Percentiles rank a stretch among this genome's conserved stretches.
Conservation (phyloP, 1,139 yeast genomes). For the Saccharomyces hybrid region DNA sequence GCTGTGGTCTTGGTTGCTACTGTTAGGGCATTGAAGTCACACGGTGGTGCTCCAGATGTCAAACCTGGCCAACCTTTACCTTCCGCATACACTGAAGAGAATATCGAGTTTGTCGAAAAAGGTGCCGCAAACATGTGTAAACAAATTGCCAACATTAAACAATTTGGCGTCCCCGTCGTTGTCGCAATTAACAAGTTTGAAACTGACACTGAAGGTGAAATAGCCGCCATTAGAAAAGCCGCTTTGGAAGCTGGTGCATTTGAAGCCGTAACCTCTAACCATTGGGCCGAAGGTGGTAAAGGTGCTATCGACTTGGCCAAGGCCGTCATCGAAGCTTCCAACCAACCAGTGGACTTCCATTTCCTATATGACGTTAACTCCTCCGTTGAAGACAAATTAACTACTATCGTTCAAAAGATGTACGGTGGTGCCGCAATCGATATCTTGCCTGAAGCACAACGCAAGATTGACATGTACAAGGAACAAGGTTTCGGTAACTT, state of each 20-base stretch:
- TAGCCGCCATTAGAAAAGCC: slow-evolving; percentile 52
- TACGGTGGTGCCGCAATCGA: slow-evolving; percentile 92
- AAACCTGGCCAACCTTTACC: slow-evolving; percentile 76
- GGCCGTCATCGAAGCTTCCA: slow-evolving; percentile 57
- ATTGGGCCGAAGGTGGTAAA: slow-evolving; percentile 75
- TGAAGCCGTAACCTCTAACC: slow-evolving; percentile 67
- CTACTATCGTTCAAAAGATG: slow-evolving; percentile 79
- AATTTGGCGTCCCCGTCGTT: slow-evolving; percentile 68
- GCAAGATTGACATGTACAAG: slow-evolving; percentile 77
- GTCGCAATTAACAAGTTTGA: slow-evolving; percentile 73
- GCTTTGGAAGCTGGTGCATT: slow-evolving; percentile 68
- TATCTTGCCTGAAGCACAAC: slow-evolving; percentile 74
- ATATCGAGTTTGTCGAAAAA: slow-evolving; percentile 51
- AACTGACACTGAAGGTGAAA: slow-evolving; percentile 62
- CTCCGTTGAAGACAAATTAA: slow-evolving; percentile 51
- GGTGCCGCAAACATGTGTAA: slow-evolving; percentile 71
- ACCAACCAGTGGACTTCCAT: slow-evolving; percentile 38
- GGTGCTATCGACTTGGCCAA: slow-evolving; percentile 66
- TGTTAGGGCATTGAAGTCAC: slow-evolving; percentile 68
- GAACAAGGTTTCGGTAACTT: slow-evolving; percentile 85
- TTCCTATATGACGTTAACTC: slow-evolving; percentile 56
- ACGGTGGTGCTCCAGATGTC: slow-evolving; percentile 80
- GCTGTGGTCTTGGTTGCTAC: slow-evolving; percentile 75
- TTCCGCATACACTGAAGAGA: slow-evolving; percentile 56
- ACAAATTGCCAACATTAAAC: slow-evolving; percentile 62